Percentiles rank a stretch among this genome's conserved stretches.
These are phyloP conservation scores for Oxytropis ochrocephala DNA, from an alignment of 306 rosid species.

Conservation along the genomic window DNA sequence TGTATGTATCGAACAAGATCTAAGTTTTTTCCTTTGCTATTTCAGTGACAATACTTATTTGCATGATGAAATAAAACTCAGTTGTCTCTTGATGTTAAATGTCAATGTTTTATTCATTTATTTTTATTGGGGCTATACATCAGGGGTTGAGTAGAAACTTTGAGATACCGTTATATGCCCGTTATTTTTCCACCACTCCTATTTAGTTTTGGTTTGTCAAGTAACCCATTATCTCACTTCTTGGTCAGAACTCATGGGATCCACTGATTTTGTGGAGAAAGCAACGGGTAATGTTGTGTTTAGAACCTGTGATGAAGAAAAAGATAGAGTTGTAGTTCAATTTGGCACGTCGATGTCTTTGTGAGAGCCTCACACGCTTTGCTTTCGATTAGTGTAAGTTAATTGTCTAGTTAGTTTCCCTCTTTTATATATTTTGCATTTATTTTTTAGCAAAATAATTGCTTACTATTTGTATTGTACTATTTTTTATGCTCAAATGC, in stretches of 20 bases:
- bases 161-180: neutral
- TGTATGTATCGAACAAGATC: too few relatives aligned
- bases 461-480: neutral
- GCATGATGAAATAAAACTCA: neutral
- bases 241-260: slow-evolving; percentile 49
- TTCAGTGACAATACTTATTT: neutral
- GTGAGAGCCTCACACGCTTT: slow-evolving; percentile 65
- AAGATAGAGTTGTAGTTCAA: slow-evolving; percentile 72
- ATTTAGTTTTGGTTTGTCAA: slow-evolving; percentile 1
- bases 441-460: neutral
- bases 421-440: neutral
- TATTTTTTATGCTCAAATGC: neutral
- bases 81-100: slow-evolving; percentile 4
- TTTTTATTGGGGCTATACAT: neutral
- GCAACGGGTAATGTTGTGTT: slow-evolving; percentile 68
- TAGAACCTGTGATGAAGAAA: slow-evolving; percentile 77
- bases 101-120: neutral
- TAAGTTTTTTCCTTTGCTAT: neutral
- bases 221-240: neutral
- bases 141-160: neutral
- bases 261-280: slow-evolving; percentile 79
- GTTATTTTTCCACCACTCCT: neutral
- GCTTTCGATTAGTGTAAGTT: slow-evolving; percentile 81
- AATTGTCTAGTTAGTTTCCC: neutral
- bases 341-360: slow-evolving; percentile 87